A percentile compares a stretch with the other conserved stretches of the same genome.
Evolutionary conservation across 441 rosid genomes (phyloP).

Genomic region (Croton setiger): DNA sequence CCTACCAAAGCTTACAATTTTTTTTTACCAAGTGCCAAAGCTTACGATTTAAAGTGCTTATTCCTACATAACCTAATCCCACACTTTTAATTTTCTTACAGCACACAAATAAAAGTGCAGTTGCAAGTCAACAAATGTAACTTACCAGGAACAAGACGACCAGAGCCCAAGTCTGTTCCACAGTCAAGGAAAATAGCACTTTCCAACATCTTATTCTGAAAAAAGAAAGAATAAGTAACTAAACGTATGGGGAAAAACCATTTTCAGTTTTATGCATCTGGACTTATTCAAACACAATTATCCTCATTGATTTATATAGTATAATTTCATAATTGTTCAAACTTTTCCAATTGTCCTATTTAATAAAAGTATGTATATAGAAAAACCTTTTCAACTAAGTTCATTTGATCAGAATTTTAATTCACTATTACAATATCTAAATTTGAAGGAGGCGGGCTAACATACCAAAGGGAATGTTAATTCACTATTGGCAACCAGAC

Average conservation of each 20-base stretch:
- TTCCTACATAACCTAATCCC: neutral
- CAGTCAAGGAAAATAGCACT: slow-evolving; percentile 80
- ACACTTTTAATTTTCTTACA: too few species aligned
- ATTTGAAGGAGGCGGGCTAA: neutral
- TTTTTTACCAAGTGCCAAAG: too few species aligned
- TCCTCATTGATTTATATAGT: neutral
- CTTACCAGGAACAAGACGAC: slow-evolving; percentile 89
- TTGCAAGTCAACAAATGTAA: slow-evolving; percentile 20
- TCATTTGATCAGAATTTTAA: too few species aligned
- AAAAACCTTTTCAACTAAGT: too few species aligned
- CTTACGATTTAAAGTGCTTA: neutral
- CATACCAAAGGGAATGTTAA: slow-evolving; percentile 75
- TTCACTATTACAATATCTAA: neutral
- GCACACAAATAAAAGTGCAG: neutral
- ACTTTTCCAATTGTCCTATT: too few species aligned
- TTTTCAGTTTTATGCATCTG: neutral
- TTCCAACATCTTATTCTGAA: slow-evolving; percentile 70
- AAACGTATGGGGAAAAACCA: neutral
- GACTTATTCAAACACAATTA: neutral
- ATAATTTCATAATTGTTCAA: neutral
- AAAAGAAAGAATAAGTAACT: slow-evolving; percentile 7
- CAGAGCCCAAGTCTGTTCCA: slow-evolving; percentile 93
- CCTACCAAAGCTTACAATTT: neutral
- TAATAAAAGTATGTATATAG: too few species aligned
- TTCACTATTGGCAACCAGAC: slow-evolving; percentile 83